Conservation (phyloP, 345 rosid genomes). For the Populus tremula region DNA sequence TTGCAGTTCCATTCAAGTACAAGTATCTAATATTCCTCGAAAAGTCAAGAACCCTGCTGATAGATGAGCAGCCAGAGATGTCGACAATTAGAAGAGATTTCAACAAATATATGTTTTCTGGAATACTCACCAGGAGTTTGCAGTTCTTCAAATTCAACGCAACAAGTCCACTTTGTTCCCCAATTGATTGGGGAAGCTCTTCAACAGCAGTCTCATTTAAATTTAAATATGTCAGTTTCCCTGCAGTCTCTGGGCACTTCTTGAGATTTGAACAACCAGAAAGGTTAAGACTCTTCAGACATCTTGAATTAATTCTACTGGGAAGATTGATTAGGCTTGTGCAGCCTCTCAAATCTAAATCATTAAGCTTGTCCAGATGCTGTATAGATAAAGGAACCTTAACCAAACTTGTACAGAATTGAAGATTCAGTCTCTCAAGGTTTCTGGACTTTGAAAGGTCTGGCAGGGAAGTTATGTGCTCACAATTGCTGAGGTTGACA, state of each 20-base stretch:
- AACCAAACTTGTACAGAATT: neutral
- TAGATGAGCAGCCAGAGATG: neutral
- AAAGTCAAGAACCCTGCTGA: neutral
- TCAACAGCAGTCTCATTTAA: neutral
- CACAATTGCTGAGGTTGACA: neutral
- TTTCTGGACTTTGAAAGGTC: neutral
- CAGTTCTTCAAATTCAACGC: slow-evolving; percentile 1
- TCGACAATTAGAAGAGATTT: neutral
- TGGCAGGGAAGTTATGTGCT: neutral
- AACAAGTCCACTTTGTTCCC: neutral
- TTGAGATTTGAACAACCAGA: slow-evolving; percentile 5
- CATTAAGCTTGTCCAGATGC: neutral
- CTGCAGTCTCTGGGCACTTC: neutral
- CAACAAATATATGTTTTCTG: neutral
- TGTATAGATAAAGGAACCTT: neutral
- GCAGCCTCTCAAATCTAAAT: neutral
- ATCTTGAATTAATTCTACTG: neutral
- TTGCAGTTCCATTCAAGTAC: neutral
- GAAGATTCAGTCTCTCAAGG: neutral
- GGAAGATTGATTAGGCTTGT: neutral
- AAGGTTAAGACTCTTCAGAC: slow-evolving; percentile 13
- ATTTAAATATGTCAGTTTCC: slow-evolving; percentile 1
- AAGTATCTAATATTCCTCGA: neutral
- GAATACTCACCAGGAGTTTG: neutral
- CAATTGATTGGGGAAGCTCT: slow-evolving; percentile 10